Evolutionary conservation across 768 basidiomycete genomes (phyloP), one percentile per base, ranked within the genome.

Genomic region (Fistulinella prunicolor): DNA sequence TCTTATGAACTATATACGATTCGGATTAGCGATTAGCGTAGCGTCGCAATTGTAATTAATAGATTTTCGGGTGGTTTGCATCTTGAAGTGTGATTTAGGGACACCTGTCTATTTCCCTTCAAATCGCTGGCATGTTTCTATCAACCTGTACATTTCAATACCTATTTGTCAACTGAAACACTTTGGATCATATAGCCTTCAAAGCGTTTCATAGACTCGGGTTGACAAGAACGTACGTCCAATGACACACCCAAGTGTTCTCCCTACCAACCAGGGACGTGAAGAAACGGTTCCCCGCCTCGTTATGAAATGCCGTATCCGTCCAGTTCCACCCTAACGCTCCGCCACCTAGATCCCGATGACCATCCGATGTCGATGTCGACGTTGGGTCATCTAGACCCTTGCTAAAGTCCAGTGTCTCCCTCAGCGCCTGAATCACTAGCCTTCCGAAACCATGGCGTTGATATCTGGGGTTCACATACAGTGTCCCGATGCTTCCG

Each of bases 321-420:
- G 43, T 36, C 62, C 61, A 63, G 21, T 56, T 54, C 61, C 59
- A 64, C 4, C 56, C 51, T 0, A 61, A 30, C 1, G 58, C 61
- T 10, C 61, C 62, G 12, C 61, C 54, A 12, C 53, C 47, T 3
- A 53, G 36, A 50, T 64, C 59, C 10, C 19, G 45, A 49, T 50
- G 9, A 22, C 24, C 37, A 8, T 42, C n/a, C n/a, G n/a, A n/a
- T n/a, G n/a, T n/a, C n/a, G n/a, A n/a, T n/a, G n/a, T 51, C 36
- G 42, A 10, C 7, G 20, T 37, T 12, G 14, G 1, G 17, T 30
- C 34, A 23, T 32, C 20, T 1, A 17, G 44, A 28, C 20, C 39
- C 38, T 21, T 19, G 13, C 45, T 38, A 16, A 54, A 46, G 29
- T 53, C 46, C 29, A 54, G 10, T 36, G 34, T 54, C 39, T 52